A percentile compares a stretch with the other conserved stretches of the same genome.
Evolutionary conservation across 140 eudicot species (phyloP).

Genomic region (Stevia rebaudiana): DNA sequence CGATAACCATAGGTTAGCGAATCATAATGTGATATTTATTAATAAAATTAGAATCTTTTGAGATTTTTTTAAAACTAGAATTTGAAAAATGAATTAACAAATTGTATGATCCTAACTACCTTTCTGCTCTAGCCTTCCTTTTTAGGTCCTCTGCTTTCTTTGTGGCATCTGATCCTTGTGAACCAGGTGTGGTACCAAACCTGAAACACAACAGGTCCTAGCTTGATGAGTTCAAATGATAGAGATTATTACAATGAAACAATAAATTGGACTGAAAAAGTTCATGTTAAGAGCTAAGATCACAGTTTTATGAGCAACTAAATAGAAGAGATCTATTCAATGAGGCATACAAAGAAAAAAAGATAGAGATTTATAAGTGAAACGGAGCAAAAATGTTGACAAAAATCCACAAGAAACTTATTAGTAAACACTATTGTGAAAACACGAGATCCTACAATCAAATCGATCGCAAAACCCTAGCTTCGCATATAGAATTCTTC

Average conservation of each 20-base stretch:
- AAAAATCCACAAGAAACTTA: background rate
- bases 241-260: background rate
- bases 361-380: background rate
- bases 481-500: background rate
- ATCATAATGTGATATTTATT: background rate
- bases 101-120: conserved; percentile 36
- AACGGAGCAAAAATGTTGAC: background rate
- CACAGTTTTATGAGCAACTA: background rate
- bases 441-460: background rate
- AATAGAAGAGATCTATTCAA: background rate
- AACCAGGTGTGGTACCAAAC: conserved; percentile 60
- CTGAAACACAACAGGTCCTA: conserved; percentile 32
- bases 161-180: conserved; percentile 47
- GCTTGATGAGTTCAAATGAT: background rate
- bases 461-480: conserved; percentile 23
- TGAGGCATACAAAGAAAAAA: background rate
- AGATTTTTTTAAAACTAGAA: background rate
- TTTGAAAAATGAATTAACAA: background rate
- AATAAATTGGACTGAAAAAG: background rate
- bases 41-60: background rate
- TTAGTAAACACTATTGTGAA: background rate
- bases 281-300: background rate
- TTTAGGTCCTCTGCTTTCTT: conserved; percentile 78
- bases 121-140: conserved; percentile 98
- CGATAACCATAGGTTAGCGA: background rate